These are phyloP conservation scores for Singerocomus rubriflavus DNA, from an alignment of 1,284 basidiomycete genomes.

Conservation along the genomic window DNA sequence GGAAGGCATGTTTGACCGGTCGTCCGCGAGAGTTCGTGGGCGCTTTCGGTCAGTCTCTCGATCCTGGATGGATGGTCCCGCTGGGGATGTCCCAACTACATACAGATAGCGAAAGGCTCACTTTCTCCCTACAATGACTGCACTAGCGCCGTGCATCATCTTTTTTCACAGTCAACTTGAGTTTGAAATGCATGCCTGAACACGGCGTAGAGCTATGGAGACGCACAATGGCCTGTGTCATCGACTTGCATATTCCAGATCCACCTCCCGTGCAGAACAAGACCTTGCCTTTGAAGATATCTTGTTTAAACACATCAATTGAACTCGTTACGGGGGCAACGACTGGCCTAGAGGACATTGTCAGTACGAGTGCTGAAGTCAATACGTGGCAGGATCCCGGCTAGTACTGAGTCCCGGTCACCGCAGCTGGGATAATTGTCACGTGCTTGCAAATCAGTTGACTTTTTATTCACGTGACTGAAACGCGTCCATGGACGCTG, in stretches of 20 bases:
- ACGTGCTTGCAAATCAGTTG: no score
- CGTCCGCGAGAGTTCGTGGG: constrained; percentile 64
- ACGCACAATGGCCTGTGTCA: constrained; percentile 78
- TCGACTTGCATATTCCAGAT: constrained; percentile 89
- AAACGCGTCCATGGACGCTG: constrained; percentile 16
- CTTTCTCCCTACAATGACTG: constrained; percentile 86
- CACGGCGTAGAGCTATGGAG: background rate
- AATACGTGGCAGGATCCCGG: no score
- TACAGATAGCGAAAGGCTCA: no score
- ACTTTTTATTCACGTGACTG: constrained; percentile 26
- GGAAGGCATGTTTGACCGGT: constrained; percentile 77
- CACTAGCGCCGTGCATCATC: constrained; percentile 85
- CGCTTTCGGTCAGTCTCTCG: constrained; percentile 71
- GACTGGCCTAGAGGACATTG: constrained; percentile 15
- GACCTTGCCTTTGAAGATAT: constrained; percentile 91
- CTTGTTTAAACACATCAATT: constrained; percentile 65
- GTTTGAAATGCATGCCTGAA: background rate
- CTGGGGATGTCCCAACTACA: background rate
- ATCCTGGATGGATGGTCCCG: constrained; percentile 46
- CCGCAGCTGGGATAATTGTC: no score
- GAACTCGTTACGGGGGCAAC: constrained; percentile 50
- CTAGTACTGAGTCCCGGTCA: no score
- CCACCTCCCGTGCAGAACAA: constrained; percentile 91
- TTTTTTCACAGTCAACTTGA: constrained; percentile 32
- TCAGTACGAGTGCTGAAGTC: background rate